These are phyloP conservation scores for Leccinum subfulvum DNA, from an alignment of 1,284 basidiomycete species.

Conservation along the genomic window DNA sequence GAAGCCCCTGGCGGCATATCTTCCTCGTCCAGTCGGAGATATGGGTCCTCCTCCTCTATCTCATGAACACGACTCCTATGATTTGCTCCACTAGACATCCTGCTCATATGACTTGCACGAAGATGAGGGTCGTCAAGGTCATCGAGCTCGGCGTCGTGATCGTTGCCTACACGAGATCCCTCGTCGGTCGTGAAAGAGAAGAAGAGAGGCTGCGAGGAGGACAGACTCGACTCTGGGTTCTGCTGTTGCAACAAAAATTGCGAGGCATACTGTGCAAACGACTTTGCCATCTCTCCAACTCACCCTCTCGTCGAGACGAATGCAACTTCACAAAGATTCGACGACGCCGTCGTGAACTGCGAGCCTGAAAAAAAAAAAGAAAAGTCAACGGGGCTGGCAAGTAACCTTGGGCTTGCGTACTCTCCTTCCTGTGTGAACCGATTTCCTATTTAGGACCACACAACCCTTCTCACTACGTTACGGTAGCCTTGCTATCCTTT, in stretches of 20 bases:
- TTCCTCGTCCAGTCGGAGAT: slow-evolving; percentile 67
- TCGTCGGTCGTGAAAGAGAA: slow-evolving; percentile 78
- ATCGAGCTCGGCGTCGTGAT: slow-evolving; percentile 54
- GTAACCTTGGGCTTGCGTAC: slow-evolving; percentile 27
- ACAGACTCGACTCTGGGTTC: slow-evolving; percentile 41
- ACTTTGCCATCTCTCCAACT: slow-evolving; percentile 44
- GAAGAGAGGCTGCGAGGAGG: slow-evolving; percentile 75
- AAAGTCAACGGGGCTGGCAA: slow-evolving; percentile 19
- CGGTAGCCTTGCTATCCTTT: neutral
- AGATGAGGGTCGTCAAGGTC: slow-evolving; percentile 74
- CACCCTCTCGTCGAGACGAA: slow-evolving; percentile 22
- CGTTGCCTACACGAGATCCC: slow-evolving; percentile 54
- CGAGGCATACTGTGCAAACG: slow-evolving; percentile 56
- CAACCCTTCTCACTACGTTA: neutral
- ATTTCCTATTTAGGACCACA: slow-evolving; percentile 15
- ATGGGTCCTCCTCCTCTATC: slow-evolving; percentile 66
- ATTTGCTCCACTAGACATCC: slow-evolving; percentile 25
- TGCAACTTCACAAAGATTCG: slow-evolving; percentile 9
- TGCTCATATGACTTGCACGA: slow-evolving; percentile 42
- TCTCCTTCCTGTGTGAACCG: slow-evolving; percentile 18
- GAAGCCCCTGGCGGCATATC: slow-evolving; percentile 40
- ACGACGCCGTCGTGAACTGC: slow-evolving; percentile 13
- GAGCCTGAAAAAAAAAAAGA: slow-evolving; percentile 9
- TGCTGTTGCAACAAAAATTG: slow-evolving; percentile 53
- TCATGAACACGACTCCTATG: slow-evolving; percentile 29